Conservation (phyloP, 805 yeast species). For the Saccharomycopsis sp. region DNA sequence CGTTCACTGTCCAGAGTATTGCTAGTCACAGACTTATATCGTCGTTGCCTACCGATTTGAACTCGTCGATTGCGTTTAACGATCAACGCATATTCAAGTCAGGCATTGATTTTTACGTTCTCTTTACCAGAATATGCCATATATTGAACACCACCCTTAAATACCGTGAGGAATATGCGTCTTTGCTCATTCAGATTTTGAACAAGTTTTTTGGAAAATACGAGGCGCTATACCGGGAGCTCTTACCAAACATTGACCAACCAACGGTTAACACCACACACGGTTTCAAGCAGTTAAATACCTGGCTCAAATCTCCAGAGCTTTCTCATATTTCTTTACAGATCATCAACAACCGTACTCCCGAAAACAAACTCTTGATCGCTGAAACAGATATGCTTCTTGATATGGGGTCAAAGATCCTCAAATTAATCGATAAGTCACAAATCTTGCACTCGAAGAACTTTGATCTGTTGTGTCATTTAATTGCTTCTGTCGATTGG, state of each 20-base stretch:
- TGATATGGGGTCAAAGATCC: conserved; percentile 27
- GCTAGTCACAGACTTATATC: conserved; percentile 6
- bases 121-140: conserved; percentile 43
- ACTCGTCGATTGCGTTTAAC: conserved; percentile 21
- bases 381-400: conserved; percentile 29
- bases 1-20: conserved; percentile 24
- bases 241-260: conserved; percentile 22
- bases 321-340: conserved; percentile 29
- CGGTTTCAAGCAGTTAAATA: conserved; percentile 24
- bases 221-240: conserved; percentile 27
- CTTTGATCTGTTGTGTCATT: conserved; percentile 43
- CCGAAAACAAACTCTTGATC: conserved; percentile 12
- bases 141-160: conserved; percentile 54
- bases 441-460: conserved; percentile 50
- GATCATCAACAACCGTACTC: conserved; percentile 24
- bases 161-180: conserved; percentile 50
- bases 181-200: conserved; percentile 33
- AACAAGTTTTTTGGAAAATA: conserved; percentile 33
- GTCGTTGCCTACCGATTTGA: neutral
- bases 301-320: conserved; percentile 27
- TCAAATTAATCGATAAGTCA: conserved; percentile 33
- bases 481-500: conserved; percentile 52
- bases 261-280: conserved; percentile 22
- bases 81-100: conserved; percentile 33
- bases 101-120: conserved; percentile 39